A percentile compares a stretch with the other conserved stretches of the same genome.
Evolutionary conservation across 257 asterid genomes (phyloP).

Genomic region (Solanum dulcamara): DNA sequence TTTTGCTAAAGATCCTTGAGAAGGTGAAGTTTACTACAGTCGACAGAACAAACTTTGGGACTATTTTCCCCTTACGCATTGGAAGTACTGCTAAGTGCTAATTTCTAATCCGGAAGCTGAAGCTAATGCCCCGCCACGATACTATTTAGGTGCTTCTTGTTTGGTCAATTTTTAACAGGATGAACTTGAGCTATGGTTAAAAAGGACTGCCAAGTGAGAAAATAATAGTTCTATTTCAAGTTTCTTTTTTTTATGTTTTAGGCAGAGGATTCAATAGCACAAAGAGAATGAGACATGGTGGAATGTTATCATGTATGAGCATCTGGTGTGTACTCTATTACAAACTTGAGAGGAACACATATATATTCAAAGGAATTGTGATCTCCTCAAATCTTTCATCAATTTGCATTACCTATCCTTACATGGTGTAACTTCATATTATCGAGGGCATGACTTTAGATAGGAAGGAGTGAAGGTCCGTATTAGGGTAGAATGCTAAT

Average conservation of each 20-base stretch:
- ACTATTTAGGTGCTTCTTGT: not conserved
- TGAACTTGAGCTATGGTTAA: conserved; percentile 1
- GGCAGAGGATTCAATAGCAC: conserved; percentile 24
- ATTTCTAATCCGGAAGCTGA: not conserved
- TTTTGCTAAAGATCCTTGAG: not conserved
- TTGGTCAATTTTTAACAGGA: conserved; percentile 18
- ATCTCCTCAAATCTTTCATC: not conserved
- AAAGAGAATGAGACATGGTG: conserved; percentile 26
- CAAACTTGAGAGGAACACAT: conserved; percentile 30
- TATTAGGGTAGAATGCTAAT: too few species aligned
- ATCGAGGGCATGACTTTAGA: too few species aligned
- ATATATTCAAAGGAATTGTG: not conserved
- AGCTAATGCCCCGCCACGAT: not conserved
- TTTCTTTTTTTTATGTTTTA: conserved; percentile 36
- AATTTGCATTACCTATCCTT: not conserved
- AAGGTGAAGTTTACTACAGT: not conserved
- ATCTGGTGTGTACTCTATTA: not conserved
- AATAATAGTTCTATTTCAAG: conserved; percentile 11
- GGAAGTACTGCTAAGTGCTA: not conserved
- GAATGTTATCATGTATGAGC: conserved; percentile 18
- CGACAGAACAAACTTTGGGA: not conserved
- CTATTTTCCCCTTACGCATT: not conserved
- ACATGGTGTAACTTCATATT: too few species aligned
- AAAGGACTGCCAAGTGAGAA: conserved; percentile 18
- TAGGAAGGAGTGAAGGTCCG: too few species aligned